phyloP scores from a whole-genome alignment of 2,329 filamentous ascomycete genomes.

The Neonectria faginata region DNA sequence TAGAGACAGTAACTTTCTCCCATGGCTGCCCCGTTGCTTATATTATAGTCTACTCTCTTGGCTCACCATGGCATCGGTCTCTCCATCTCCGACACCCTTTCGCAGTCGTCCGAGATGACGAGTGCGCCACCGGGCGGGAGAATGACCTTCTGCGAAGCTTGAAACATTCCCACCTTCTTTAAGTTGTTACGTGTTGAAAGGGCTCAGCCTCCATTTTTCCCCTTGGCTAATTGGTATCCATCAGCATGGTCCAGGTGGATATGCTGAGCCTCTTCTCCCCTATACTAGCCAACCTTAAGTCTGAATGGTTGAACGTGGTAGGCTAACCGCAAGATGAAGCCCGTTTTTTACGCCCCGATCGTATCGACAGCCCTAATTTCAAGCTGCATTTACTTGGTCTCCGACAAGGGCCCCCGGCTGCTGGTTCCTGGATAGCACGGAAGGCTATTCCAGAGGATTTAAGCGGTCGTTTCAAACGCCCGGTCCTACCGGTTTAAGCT shows the following conservation, averaged over 20 bases:
- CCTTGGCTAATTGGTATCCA: background rate
- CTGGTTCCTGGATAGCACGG: background rate
- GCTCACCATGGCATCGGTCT: no score
- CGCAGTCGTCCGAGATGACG: background rate
- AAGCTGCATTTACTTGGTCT: background rate
- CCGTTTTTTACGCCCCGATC: constrained; percentile 3
- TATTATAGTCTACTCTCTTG: background rate
- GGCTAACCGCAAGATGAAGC: background rate
- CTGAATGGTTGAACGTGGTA: background rate
- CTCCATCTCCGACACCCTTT: background rate
- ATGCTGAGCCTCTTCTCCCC: background rate
- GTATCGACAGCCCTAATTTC: background rate
- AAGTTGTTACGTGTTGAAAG: background rate
- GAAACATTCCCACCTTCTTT: background rate
- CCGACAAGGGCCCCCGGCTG: no score
- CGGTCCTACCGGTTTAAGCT: background rate
- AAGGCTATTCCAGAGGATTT: background rate
- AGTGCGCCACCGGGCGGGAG: background rate
- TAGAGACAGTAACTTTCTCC: background rate
- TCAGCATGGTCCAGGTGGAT: background rate
- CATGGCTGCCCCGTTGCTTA: background rate
- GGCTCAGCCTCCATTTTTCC: background rate
- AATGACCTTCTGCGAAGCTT: background rate
- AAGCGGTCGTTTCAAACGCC: background rate
- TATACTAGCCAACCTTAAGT: background rate